These are phyloP conservation scores for Pythium periplocum DNA, from an alignment of 352 stramenopile genomes.

Conservation along the genomic window DNA sequence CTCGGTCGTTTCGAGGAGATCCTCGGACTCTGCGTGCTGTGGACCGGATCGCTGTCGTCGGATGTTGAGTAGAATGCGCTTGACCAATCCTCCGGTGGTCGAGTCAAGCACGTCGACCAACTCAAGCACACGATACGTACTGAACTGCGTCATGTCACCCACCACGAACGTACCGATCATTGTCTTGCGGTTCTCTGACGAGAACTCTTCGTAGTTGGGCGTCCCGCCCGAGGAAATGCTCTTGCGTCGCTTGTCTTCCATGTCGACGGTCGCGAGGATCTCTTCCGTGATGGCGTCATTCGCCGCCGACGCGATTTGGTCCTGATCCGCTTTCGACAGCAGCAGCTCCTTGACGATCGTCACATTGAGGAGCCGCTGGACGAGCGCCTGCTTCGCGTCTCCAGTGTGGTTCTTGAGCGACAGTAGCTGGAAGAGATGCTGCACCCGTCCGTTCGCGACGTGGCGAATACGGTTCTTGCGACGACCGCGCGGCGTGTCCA, in stretches of 20 bases:
- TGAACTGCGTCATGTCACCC: slow-evolving; percentile 21
- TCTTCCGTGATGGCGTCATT: slow-evolving; percentile 75
- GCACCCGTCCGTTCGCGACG: slow-evolving; percentile 22
- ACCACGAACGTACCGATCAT: background rate
- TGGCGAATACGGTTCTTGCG: background rate
- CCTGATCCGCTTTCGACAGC: slow-evolving; percentile 55
- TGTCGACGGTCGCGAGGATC: slow-evolving; percentile 56
- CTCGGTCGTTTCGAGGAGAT: slow-evolving; percentile 43
- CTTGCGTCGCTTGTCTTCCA: slow-evolving; percentile 35
- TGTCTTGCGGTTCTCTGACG: background rate
- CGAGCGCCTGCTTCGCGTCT: slow-evolving; percentile 45
- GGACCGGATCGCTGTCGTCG: slow-evolving; percentile 16
- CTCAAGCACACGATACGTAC: slow-evolving; percentile 61
- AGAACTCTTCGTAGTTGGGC: background rate
- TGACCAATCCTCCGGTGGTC: slow-evolving; percentile 70
- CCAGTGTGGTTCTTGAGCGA: slow-evolving; percentile 53
- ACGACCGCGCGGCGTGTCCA: slow-evolving; percentile 1
- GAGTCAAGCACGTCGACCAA: slow-evolving; percentile 74
- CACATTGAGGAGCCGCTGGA: slow-evolving; percentile 47
- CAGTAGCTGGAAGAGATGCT: slow-evolving; percentile 56
- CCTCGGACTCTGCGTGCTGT: too few species aligned
- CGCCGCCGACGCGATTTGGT: slow-evolving; percentile 61
- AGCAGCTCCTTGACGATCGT: slow-evolving; percentile 57
- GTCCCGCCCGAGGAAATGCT: slow-evolving; percentile 3
- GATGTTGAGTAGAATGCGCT: slow-evolving; percentile 68